Conservation (phyloP, 106 monocot species). For the Acorus gramineus region DNA sequence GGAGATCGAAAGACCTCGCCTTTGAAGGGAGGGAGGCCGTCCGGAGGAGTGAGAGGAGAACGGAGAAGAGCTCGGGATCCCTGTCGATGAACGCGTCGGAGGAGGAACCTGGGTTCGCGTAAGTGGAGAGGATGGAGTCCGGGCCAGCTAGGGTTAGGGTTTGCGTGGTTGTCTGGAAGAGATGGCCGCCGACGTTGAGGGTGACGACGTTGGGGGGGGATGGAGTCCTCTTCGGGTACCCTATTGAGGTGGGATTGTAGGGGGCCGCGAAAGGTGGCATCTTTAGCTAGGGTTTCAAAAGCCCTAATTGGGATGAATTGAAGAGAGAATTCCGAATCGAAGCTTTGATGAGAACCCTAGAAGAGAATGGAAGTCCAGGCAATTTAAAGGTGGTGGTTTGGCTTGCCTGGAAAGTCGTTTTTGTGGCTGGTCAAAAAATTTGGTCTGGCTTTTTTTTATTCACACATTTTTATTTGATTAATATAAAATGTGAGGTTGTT, state of each 20-base stretch:
- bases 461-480: too few species aligned
- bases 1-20: conserved; percentile 11
- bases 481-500: too few species aligned
- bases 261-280: conserved; percentile 13
- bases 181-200: conserved; percentile 72
- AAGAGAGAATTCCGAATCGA: too few species aligned
- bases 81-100: conserved; percentile 42
- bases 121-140: conserved; percentile 25
- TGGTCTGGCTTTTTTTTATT: too few species aligned
- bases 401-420: too few species aligned
- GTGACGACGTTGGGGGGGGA: conserved; percentile 17
- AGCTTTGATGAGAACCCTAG: too few species aligned
- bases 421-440: too few species aligned
- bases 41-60: conserved; percentile 57
- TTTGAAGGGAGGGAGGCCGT: conserved; percentile 17
- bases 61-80: conserved; percentile 43
- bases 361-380: too few species aligned
- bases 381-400: too few species aligned
- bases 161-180: conserved; percentile 68
- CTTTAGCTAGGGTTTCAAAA: background rate
- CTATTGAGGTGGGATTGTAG: background rate
- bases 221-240: background rate
- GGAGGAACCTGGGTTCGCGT: background rate
- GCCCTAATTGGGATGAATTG: too few species aligned
- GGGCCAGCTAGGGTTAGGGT: conserved; percentile 47